Conservation (phyloP, 768 basidiomycete genomes). For the Pisolithus marmoratus region DNA sequence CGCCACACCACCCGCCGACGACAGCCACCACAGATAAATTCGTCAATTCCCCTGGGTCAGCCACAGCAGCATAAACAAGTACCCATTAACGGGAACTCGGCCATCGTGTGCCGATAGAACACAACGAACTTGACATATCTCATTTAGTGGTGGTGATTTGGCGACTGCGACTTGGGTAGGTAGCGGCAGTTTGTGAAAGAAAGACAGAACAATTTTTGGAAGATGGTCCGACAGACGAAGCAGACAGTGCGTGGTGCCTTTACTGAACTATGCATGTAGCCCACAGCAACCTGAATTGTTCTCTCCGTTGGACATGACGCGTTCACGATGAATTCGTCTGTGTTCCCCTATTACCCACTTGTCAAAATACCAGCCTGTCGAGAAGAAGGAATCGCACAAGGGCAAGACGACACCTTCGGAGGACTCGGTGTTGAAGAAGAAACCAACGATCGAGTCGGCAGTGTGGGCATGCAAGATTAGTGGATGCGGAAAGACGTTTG, state of each 20-base stretch:
- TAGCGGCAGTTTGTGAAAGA: not conserved
- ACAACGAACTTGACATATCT: not conserved
- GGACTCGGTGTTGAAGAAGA: slow-evolving; percentile 47
- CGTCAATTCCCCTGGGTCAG: slow-evolving; percentile 16
- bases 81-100: not conserved
- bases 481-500: slow-evolving; percentile 78
- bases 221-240: slow-evolving; percentile 29
- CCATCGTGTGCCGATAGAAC: not conserved
- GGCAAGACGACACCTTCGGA: slow-evolving; percentile 33
- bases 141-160: not conserved
- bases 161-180: too few species aligned
- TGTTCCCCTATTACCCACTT: slow-evolving; percentile 3
- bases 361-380: slow-evolving; percentile 26
- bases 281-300: slow-evolving; percentile 18
- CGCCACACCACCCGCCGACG: slow-evolving; percentile 9
- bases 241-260: slow-evolving; percentile 28
- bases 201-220: not conserved
- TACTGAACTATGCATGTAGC: slow-evolving; percentile 6
- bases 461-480: slow-evolving; percentile 79
- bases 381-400: slow-evolving; percentile 38
- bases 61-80: slow-evolving; percentile 14
- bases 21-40: slow-evolving; percentile 17
- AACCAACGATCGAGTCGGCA: slow-evolving; percentile 36
- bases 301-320: not conserved
- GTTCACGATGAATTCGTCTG: slow-evolving; percentile 3